Percentiles rank a stretch among this genome's conserved stretches.
Conservation (phyloP, 176 grass and related monocot genomes). For the Thalia dealbata region DNA sequence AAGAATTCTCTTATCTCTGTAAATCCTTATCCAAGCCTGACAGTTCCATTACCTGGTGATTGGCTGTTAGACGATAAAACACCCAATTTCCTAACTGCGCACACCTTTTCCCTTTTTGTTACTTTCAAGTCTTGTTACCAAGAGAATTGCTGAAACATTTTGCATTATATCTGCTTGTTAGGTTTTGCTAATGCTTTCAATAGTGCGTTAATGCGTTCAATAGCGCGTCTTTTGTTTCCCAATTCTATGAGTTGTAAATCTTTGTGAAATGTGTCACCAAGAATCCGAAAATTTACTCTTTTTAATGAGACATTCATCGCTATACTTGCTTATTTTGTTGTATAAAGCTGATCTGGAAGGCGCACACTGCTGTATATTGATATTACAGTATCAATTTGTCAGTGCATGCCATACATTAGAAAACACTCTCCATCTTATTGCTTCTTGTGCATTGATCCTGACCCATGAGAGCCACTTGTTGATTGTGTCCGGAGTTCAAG, state of each 20-base stretch:
- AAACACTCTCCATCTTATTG: too few species aligned
- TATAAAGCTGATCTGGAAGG: too few species aligned
- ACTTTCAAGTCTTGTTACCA: not conserved
- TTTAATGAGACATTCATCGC: not conserved
- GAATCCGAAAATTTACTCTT: not conserved
- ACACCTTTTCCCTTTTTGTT: not conserved
- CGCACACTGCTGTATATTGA: too few species aligned
- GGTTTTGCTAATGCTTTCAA: not conserved
- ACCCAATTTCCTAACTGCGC: not conserved
- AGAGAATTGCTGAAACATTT: not conserved
- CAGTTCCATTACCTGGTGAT: conserved; percentile 15
- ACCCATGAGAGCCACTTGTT: too few species aligned
- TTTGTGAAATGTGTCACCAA: too few species aligned
- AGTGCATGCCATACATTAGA: too few species aligned
- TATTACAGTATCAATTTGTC: too few species aligned
- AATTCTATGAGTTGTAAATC: too few species aligned
- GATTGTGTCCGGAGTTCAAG: too few species aligned
- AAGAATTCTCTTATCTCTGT: conserved; percentile 65
- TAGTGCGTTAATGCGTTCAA: not conserved
- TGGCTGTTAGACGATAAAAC: not conserved
- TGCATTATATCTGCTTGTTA: not conserved
- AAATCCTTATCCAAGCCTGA: conserved; percentile 48
- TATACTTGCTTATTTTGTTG: too few species aligned
- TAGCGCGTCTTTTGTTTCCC: not conserved
- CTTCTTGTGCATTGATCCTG: too few species aligned